phyloP scores from a whole-genome alignment of 139 green algal genomes.

The Deuterostichococcus epilithicus region DNA sequence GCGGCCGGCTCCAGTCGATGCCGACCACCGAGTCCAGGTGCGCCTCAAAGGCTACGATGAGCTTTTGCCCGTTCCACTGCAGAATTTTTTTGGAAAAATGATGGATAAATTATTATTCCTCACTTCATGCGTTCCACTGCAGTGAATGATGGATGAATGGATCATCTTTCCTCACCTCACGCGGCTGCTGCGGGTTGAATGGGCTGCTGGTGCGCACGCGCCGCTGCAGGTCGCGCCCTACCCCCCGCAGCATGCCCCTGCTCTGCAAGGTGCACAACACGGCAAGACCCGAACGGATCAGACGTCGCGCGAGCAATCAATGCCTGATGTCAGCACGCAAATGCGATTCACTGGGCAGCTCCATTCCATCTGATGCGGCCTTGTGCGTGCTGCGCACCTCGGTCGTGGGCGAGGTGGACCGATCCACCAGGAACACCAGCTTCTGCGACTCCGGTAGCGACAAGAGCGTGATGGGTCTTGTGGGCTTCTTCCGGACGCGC shows the following conservation, averaged over 20 bases:
- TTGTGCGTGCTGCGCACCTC: background rate
- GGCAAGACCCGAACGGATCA: too few relatives aligned
- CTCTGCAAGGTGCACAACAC: too few relatives aligned
- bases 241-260: background rate
- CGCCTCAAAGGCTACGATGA: constrained; percentile 44
- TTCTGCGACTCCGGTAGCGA: background rate
- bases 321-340: too few relatives aligned
- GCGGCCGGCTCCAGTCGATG: constrained; percentile 51
- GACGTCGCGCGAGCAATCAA: too few relatives aligned
- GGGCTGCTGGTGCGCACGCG: background rate
- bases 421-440: constrained; percentile 6
- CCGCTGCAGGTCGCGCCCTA: background rate
- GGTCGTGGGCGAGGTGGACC: background rate
- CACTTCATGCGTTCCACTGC: constrained; percentile 10
- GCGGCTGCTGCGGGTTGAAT: too few relatives aligned
- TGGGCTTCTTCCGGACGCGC: background rate
- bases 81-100: too few relatives aligned
- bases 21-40: constrained; percentile 19
- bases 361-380: too few relatives aligned
- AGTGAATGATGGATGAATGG: too few relatives aligned
- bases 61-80: background rate
- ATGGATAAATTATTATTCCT: too few relatives aligned
- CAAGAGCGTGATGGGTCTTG: background rate
- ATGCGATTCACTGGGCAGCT: too few relatives aligned
- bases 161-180: too few relatives aligned